Conservation (phyloP, 495 filamentous ascomycete genomes). For the Peziza echinospora region DNA sequence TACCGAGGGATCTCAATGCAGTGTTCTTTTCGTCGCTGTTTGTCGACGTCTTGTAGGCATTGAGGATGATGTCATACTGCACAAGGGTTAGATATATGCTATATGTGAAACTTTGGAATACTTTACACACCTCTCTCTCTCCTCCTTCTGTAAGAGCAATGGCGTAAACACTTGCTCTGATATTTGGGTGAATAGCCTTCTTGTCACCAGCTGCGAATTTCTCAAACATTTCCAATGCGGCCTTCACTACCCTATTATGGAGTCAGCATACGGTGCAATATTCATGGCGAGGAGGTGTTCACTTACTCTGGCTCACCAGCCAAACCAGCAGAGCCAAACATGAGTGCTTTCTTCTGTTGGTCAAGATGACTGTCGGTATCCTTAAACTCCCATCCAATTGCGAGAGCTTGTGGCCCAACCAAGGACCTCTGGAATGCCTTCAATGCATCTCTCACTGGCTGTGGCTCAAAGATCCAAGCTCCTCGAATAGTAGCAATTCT, state of each 20-base stretch:
- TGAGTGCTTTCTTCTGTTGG: constrained; percentile 61
- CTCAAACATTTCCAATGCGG: constrained; percentile 51
- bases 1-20: constrained; percentile 69
- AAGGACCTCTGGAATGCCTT: constrained; percentile 62
- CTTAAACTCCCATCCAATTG: constrained; percentile 71
- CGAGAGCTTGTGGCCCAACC: constrained; percentile 52
- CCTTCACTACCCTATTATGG: constrained; percentile 29
- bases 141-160: constrained; percentile 53
- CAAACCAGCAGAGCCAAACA: constrained; percentile 44
- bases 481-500: constrained; percentile 52
- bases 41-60: constrained; percentile 65
- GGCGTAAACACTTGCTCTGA: constrained; percentile 45
- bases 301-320: constrained; percentile 34
- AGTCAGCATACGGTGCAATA: too few species aligned
- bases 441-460: constrained; percentile 47
- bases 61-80: constrained; percentile 54
- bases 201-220: constrained; percentile 45
- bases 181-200: constrained; percentile 50
- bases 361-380: constrained; percentile 66
- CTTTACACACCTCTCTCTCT: constrained; percentile 48
- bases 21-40: constrained; percentile 90
- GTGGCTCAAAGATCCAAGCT: constrained; percentile 77
- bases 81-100: too few species aligned
- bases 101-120: too few species aligned
- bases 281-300: not conserved